Evolutionary conservation across 1,139 yeast genomes (phyloP).

Genomic region (Candida sojae): DNA sequence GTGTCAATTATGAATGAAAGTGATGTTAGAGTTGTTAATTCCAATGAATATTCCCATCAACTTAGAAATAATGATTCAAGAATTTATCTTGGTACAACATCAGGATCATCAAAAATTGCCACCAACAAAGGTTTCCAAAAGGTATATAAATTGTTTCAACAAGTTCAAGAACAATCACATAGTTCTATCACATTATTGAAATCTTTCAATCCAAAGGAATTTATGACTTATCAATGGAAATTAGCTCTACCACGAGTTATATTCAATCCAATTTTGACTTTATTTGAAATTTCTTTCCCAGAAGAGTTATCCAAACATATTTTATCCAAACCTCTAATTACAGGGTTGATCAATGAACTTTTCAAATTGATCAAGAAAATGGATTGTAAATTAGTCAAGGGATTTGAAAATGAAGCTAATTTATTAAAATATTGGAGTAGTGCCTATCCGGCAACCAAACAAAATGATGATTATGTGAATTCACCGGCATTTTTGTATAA

Average conservation of each 20-base stretch:
- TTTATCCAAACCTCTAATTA: conserved; percentile 78
- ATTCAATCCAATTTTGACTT: conserved; percentile 71
- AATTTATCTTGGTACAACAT: conserved; percentile 41
- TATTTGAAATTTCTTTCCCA: conserved; percentile 73
- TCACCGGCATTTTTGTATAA: conserved; percentile 62
- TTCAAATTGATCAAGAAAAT: conserved; percentile 73
- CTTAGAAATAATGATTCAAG: conserved; percentile 36
- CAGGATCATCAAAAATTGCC: conserved; percentile 11
- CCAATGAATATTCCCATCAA: conserved; percentile 27
- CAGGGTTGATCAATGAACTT: conserved; percentile 77
- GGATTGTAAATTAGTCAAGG: conserved; percentile 72
- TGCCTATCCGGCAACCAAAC: conserved; percentile 36
- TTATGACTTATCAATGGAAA: conserved; percentile 80
- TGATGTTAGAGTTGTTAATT: conserved; percentile 50
- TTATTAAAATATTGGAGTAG: conserved; percentile 56
- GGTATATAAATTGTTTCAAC: conserved; percentile 35
- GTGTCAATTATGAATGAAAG: conserved; percentile 66
- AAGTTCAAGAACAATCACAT: conserved; percentile 33
- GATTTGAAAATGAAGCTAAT: conserved; percentile 63
- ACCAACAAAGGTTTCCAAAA: conserved; percentile 25
- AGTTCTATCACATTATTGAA: conserved; percentile 44
- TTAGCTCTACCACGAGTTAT: conserved; percentile 77
- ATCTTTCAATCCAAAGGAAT: conserved; percentile 57
- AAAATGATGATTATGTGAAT: conserved; percentile 34
- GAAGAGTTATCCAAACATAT: conserved; percentile 60